phyloP scores from a whole-genome alignment of 768 basidiomycete genomes.

The Boletales sp. region DNA sequence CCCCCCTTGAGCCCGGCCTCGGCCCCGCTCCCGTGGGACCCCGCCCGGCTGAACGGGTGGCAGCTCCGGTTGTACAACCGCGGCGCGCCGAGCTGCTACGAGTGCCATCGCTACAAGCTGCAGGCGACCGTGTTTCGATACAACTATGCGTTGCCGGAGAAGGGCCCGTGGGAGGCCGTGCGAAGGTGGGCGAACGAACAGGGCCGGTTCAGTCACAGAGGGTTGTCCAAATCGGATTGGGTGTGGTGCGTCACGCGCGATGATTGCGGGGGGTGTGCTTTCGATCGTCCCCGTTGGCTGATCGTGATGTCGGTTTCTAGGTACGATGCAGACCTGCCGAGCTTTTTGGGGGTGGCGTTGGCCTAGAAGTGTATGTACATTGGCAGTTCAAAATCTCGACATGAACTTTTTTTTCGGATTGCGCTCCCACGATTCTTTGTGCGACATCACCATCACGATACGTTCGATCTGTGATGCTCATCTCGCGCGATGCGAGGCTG shows the following conservation, averaged over 20 bases:
- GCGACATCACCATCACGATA: no score
- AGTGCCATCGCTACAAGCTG: conserved; percentile 1
- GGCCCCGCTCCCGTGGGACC: conserved; percentile 11
- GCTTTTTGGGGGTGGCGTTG: background rate
- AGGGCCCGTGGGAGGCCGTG: background rate
- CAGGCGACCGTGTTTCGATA: conserved; percentile 24
- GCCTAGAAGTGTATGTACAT: no score
- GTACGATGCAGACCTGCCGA: conserved; percentile 20
- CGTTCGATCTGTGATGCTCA: no score
- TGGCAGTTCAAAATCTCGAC: no score
- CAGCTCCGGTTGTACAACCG: background rate
- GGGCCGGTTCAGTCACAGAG: background rate
- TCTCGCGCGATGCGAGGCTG: no score
- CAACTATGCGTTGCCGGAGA: conserved; percentile 18
- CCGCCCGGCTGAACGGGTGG: conserved; percentile 18
- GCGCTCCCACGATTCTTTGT: no score
- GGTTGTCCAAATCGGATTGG: conserved; percentile 11
- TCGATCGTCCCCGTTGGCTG: no score
- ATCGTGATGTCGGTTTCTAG: background rate
- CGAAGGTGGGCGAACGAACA: conserved; percentile 9
- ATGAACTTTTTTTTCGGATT: no score
- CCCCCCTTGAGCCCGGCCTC: conserved; percentile 10
- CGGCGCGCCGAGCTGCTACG: background rate
- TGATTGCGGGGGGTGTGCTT: no score
- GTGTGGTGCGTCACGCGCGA: conserved; percentile 18